A percentile compares a stretch with the other conserved stretches of the same genome.
Conservation (phyloP, 228 moss, liverwort and hornwort species). For the Sphagnum fallax region DNA sequence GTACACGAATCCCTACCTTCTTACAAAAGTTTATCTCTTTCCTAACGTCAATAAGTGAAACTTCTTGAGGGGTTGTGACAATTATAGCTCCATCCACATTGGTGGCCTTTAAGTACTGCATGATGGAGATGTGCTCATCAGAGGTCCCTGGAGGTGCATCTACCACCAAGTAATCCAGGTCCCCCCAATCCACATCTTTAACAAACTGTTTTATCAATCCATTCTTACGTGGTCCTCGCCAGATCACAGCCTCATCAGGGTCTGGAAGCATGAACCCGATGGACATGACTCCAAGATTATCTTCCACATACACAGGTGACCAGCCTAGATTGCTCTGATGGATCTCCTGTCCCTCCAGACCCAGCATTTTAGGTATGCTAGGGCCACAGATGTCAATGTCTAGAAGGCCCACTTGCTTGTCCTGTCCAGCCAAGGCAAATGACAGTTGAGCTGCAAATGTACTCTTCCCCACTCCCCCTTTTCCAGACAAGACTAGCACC, state of each 20-base stretch:
- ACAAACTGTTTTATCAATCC: constrained; percentile 95
- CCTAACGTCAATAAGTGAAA: constrained; percentile 81
- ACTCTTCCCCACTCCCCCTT: constrained; percentile 97
- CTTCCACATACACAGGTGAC: constrained; percentile 98
- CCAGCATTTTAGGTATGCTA: constrained; percentile 93
- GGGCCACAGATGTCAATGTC: constrained; percentile 96
- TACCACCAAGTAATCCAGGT: constrained; percentile 84
- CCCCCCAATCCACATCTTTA: constrained; percentile 96
- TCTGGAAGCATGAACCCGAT: constrained; percentile 96
- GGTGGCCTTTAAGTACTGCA: constrained; percentile 84
- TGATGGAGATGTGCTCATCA: constrained; percentile 94
- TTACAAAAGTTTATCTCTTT: constrained; percentile 98
- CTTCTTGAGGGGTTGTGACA: constrained; percentile 94
- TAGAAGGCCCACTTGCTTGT: constrained; percentile 90
- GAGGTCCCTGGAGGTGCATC: constrained; percentile 97
- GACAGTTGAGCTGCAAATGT: constrained; percentile 89
- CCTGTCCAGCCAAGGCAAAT: constrained; percentile 73
- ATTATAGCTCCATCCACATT: constrained; percentile 91
- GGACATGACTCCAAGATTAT: constrained; percentile 96
- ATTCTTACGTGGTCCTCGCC: constrained; percentile 95
- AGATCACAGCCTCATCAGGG: constrained; percentile 91
- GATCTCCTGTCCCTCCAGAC: constrained; percentile 94
- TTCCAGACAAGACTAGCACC: constrained; percentile 80
- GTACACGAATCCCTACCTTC: constrained; percentile 80
- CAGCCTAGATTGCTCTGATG: constrained; percentile 97